phyloP scores from a whole-genome alignment of 192 early-diverging fungal genomes.

The Mortierella hygrophila region DNA sequence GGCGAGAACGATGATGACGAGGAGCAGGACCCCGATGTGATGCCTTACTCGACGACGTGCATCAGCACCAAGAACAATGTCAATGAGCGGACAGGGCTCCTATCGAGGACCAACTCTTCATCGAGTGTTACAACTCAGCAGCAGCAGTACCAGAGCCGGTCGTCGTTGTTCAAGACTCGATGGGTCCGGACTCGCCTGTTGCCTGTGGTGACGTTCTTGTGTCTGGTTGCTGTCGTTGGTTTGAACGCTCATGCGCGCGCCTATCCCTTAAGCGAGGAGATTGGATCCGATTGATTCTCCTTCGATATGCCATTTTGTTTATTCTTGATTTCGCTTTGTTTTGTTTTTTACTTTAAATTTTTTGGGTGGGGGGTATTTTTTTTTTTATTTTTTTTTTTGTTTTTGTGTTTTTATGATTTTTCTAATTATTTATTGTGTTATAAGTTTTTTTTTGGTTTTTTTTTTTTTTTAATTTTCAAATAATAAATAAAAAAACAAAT shows the following conservation, averaged over 20 bases:
- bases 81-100: constrained; percentile 32
- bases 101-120: constrained; percentile 6
- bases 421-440: too few species aligned
- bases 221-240: constrained; percentile 24
- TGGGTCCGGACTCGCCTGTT: constrained; percentile 43
- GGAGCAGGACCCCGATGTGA: neutral
- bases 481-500: too few species aligned
- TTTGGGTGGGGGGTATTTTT: too few species aligned
- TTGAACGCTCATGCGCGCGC: constrained; percentile 29
- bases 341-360: neutral
- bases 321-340: neutral
- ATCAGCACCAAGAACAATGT: constrained; percentile 9
- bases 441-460: too few species aligned
- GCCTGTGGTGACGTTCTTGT: constrained; percentile 33
- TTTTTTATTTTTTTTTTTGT: neutral
- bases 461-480: too few species aligned
- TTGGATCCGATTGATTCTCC: constrained; percentile 12
- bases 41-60: neutral
- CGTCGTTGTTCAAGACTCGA: constrained; percentile 12
- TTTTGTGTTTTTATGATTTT: neutral
- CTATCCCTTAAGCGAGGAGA: neutral
- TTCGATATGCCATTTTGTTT: neutral
- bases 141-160: neutral
- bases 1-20: constrained; percentile 5
- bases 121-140: neutral